Conservation (phyloP, 352 stramenopile species). For the Phytophthora cactorum region DNA sequence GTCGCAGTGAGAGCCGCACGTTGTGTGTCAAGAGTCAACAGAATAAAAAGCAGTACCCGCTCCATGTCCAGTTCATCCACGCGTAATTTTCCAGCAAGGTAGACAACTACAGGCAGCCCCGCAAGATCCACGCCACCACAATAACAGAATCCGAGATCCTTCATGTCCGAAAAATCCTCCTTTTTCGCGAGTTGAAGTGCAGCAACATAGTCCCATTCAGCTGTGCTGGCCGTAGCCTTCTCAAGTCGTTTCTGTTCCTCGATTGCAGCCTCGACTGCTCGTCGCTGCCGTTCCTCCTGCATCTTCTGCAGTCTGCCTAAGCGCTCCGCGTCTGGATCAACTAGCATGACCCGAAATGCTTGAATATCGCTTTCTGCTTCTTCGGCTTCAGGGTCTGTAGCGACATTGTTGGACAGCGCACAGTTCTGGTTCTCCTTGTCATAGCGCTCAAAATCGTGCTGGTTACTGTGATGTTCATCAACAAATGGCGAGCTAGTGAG, state of each 20-base stretch:
- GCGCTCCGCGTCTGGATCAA: slow-evolving; percentile 62
- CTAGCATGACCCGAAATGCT: slow-evolving; percentile 66
- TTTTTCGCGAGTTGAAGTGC: slow-evolving; percentile 54
- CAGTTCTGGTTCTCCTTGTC: background rate
- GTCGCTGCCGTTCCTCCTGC: slow-evolving; percentile 46
- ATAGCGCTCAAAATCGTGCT: slow-evolving; percentile 24
- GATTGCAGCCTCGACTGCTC: slow-evolving; percentile 26
- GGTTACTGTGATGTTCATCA: slow-evolving; percentile 29
- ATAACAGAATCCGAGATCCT: slow-evolving; percentile 67
- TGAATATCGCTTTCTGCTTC: slow-evolving; percentile 55
- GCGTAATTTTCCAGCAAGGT: slow-evolving; percentile 61
- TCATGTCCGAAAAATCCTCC: slow-evolving; percentile 68
- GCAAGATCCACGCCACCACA: slow-evolving; percentile 69
- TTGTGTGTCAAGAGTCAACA: slow-evolving; percentile 64
- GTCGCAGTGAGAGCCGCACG: slow-evolving; percentile 46
- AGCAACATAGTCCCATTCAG: slow-evolving; percentile 41
- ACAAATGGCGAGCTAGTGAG: slow-evolving; percentile 22
- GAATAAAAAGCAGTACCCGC: slow-evolving; percentile 76
- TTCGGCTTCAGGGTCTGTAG: slow-evolving; percentile 5
- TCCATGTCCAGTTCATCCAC: slow-evolving; percentile 60
- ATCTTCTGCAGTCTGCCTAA: slow-evolving; percentile 47
- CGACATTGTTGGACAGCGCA: background rate
- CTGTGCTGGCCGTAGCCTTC: slow-evolving; percentile 21
- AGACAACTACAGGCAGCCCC: slow-evolving; percentile 72
- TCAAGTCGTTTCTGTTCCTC: slow-evolving; percentile 29